Conservation (phyloP, 176 grass and related monocot genomes). For the Cymbopogon citratus region DNA sequence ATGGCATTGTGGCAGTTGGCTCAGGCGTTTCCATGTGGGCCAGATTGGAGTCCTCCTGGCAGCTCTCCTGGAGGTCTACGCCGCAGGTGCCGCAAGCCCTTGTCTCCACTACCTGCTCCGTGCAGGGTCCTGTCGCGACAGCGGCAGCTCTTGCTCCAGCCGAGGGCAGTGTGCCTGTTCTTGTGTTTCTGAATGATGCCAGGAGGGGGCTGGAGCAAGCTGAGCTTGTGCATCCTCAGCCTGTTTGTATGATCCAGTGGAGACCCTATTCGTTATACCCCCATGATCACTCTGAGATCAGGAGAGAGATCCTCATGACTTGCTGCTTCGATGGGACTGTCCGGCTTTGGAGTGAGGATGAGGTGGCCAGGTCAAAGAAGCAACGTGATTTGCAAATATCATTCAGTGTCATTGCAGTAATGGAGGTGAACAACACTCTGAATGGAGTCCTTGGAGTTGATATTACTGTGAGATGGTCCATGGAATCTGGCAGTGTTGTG, state of each 20-base stretch:
- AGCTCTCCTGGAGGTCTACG: constrained; percentile 63
- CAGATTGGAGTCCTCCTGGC: constrained; percentile 52
- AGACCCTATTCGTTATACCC: constrained; percentile 31
- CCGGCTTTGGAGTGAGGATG: constrained; percentile 74
- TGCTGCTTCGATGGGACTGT: constrained; percentile 78
- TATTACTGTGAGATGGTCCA: constrained; percentile 68
- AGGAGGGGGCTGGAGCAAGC: constrained; percentile 47
- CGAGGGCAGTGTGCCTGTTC: constrained; percentile 32
- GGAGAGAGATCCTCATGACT: constrained; percentile 71
- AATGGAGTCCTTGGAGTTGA: constrained; percentile 67
- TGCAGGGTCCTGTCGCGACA: constrained; percentile 58
- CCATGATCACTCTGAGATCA: constrained; percentile 25
- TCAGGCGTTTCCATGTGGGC: constrained; percentile 64
- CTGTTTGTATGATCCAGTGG: constrained; percentile 89
- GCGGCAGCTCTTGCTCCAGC: constrained; percentile 25
- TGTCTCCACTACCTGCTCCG: constrained; percentile 54
- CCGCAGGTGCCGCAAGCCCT: constrained; percentile 57
- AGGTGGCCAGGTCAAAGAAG: constrained; percentile 43
- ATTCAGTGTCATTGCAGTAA: constrained; percentile 68
- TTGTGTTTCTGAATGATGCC: constrained; percentile 66
- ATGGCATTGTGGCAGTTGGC: constrained; percentile 54
- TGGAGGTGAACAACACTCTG: constrained; percentile 70
- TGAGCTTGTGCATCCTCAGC: constrained; percentile 60
- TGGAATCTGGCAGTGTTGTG: constrained; percentile 51
- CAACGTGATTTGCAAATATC: constrained; percentile 32